Percentiles rank a stretch among this genome's conserved stretches.
Evolutionary conservation across 73 alveolate genomes (phyloP).

Genomic region (Durusdinium trenchii): DNA sequence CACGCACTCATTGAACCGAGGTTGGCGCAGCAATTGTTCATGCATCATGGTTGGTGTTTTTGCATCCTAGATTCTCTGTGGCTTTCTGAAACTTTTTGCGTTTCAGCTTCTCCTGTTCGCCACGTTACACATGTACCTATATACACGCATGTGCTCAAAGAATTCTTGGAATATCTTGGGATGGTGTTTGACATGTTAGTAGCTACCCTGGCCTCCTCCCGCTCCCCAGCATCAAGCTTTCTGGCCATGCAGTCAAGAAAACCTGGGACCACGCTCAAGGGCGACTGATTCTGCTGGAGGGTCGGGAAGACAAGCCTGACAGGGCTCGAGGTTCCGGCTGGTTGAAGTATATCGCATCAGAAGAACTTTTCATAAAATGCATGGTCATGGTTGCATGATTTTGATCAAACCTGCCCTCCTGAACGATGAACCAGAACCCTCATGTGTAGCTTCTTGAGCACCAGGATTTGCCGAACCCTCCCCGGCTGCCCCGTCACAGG

Average conservation of each 20-base stretch:
- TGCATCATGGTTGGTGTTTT: background rate
- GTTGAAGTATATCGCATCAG: no score
- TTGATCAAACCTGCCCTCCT: background rate
- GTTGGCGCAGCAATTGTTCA: no score
- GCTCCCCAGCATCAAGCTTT: background rate
- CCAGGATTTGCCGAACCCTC: background rate
- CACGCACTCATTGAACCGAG: background rate
- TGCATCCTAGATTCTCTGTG: background rate
- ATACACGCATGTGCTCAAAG: no score
- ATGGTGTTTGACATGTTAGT: background rate
- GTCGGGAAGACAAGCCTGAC: slow-evolving; percentile 11
- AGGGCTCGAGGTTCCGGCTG: no score
- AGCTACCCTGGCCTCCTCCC: slow-evolving; percentile 20
- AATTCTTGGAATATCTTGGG: background rate
- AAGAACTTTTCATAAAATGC: no score
- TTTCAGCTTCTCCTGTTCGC: background rate
- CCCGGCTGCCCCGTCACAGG: background rate
- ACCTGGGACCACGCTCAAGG: background rate
- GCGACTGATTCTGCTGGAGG: slow-evolving; percentile 35
- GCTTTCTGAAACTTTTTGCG: background rate
- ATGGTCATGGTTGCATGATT: no score
- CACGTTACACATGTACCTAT: background rate
- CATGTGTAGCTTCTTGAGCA: background rate
- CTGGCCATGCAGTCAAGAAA: background rate
- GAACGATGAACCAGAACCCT: background rate